Base-by-base conservation (phyloP, 2,329 filamentous ascomycete species). In the Biscogniauxia sp. region DNA sequence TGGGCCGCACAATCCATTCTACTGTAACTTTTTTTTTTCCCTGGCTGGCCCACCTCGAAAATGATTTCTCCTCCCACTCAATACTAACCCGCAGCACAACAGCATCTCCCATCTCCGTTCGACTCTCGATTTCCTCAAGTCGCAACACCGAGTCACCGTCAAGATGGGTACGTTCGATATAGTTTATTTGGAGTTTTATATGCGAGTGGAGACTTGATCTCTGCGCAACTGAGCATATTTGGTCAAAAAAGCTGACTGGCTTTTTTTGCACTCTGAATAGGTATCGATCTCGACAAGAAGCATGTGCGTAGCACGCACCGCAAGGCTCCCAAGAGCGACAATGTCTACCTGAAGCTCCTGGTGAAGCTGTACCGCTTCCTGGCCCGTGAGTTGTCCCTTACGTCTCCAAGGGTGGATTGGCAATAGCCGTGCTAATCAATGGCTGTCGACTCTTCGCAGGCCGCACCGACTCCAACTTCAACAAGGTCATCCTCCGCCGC, bases 331-430 rank as follows among this genome's bases (percentile, higher is more conserved):
- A 97, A 97, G 91, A 96, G 91, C 84, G 91, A 96, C 85, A 97
- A 97, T 87, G 92, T 94, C 76, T 97, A 97, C 83, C 86, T 97
- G 74, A 94, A 94, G 87, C 88, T 97, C 79, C 85, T 98, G 79
- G 93, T 97, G 82, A 97, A 97, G 90, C 90, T 97, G 59, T 97
- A 97, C 87, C 91, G 92, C 85, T 97, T 97, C 88, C 84, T 97
- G 80, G 89, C 92, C 77, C 92, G 93, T 96, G 92, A 82, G 89
- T 62, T 20, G 28, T 45, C 15, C 6, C 41, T 50, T 45, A 17
- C 19, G 19, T 15, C 51, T 11, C 52, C 32, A 20, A 54, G 19
- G 53, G 57, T 28, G 11, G 17, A 45, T 45, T n/a, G 13, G 25
- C 20, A 7, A 25, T 11, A 6, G 28, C 28, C 8, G 58, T 58